These are phyloP conservation scores for Ceratorhiza oryzae-sativae DNA, from an alignment of 1,284 basidiomycete genomes.

Conservation along the genomic window DNA sequence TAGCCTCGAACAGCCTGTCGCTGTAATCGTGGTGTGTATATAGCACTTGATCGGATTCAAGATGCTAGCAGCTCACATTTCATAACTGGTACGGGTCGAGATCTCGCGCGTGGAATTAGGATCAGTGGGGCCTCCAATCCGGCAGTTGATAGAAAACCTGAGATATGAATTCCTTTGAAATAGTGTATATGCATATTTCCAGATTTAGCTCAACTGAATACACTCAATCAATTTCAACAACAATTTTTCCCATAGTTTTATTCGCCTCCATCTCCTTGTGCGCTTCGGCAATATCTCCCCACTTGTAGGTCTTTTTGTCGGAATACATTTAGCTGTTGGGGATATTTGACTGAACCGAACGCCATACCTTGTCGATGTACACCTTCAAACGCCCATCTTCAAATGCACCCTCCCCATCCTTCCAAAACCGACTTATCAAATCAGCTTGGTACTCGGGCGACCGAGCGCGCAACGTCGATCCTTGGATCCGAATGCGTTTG, in stretches of 20 bases:
- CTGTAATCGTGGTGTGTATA: too few species aligned
- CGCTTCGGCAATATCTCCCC: slow-evolving; percentile 83
- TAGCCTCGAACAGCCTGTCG: too few species aligned
- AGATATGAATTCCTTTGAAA: too few species aligned
- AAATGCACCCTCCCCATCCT: slow-evolving; percentile 65
- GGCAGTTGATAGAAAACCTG: too few species aligned
- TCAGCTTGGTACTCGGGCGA: slow-evolving; percentile 81
- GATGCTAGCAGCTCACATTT: too few species aligned
- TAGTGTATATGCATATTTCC: too few species aligned
- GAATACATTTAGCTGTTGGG: background rate
- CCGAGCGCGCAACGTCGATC: slow-evolving; percentile 85
- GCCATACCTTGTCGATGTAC: slow-evolving; percentile 76
- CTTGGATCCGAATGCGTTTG: slow-evolving; percentile 90
- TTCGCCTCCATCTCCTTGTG: slow-evolving; percentile 89
- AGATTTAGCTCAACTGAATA: too few species aligned
- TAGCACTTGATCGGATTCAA: too few species aligned
- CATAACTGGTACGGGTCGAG: too few species aligned
- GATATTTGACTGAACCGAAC: background rate
- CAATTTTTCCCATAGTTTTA: slow-evolving; percentile 67
- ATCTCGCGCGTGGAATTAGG: too few species aligned
- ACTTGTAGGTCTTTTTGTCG: slow-evolving; percentile 69
- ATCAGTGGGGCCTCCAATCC: too few species aligned
- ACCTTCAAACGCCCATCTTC: slow-evolving; percentile 67
- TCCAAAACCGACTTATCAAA: slow-evolving; percentile 71
- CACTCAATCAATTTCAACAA: slow-evolving; percentile 41